Conservation (phyloP, 192 early-diverging fungal genomes). For the Coemansia umbellata region DNA sequence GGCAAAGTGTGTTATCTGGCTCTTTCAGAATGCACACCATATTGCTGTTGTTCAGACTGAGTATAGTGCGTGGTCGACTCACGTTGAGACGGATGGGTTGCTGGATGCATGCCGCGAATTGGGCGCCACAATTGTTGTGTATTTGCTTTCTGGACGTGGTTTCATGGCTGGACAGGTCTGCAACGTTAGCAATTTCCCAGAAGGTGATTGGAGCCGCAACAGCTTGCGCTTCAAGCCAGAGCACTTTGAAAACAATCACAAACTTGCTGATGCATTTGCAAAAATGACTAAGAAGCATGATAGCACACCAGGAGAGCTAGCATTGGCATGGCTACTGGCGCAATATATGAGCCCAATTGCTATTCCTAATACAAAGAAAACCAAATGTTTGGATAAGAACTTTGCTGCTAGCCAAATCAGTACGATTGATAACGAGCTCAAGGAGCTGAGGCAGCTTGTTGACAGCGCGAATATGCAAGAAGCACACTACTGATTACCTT, state of each 20-base stretch:
- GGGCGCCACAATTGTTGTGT: slow-evolving; percentile 67
- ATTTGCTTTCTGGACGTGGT: slow-evolving; percentile 69
- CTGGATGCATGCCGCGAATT: slow-evolving; percentile 69
- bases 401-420: slow-evolving; percentile 23
- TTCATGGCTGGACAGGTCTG: slow-evolving; percentile 61
- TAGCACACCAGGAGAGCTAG: slow-evolving; percentile 53
- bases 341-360: slow-evolving; percentile 52
- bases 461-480: slow-evolving; percentile 29
- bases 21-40: slow-evolving; percentile 56
- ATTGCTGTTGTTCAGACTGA: slow-evolving; percentile 54
- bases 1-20: slow-evolving; percentile 64
- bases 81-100: slow-evolving; percentile 63
- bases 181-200: slow-evolving; percentile 50
- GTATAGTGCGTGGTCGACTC: slow-evolving; percentile 56
- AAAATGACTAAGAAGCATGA: slow-evolving; percentile 52
- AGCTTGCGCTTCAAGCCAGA: slow-evolving; percentile 59
- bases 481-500: slow-evolving; percentile 25
- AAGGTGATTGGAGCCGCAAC: slow-evolving; percentile 52
- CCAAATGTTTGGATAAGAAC: slow-evolving; percentile 47
- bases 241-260: slow-evolving; percentile 56
- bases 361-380: slow-evolving; percentile 57
- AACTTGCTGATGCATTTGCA: slow-evolving; percentile 53
- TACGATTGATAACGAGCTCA: slow-evolving; percentile 26
- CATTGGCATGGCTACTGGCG: slow-evolving; percentile 62
- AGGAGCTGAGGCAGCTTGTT: slow-evolving; percentile 19